Evolutionary conservation across 2,329 filamentous ascomycete genomes (phyloP).

Genomic region (Fusarium sp.): DNA sequence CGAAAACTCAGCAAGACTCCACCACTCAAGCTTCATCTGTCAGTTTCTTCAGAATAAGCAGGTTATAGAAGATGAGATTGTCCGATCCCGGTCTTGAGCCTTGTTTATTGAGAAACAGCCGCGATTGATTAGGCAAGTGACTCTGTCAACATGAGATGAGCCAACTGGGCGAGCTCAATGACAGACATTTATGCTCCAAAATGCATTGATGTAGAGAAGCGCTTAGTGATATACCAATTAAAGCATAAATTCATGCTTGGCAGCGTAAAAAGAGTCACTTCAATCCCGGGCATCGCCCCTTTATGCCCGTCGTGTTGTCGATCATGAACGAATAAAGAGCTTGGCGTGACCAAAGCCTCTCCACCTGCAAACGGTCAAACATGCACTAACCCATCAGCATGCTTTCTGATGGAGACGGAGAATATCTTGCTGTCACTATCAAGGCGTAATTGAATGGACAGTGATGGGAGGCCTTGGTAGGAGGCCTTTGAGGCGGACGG

Average conservation of each 20-base stretch:
- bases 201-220: not conserved
- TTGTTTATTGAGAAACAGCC: conserved; percentile 9
- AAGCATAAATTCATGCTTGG: conserved; percentile 16
- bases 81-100: not conserved
- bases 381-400: not conserved
- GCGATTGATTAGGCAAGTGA: conserved; percentile 8
- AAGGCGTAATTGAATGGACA: not conserved
- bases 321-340: conserved; percentile 22
- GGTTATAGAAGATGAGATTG: not conserved
- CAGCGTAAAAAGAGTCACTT: not conserved
- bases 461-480: conserved; percentile 18
- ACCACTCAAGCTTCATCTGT: conserved; percentile 17
- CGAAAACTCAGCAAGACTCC: not conserved
- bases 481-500: not conserved
- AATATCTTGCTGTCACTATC: not conserved
- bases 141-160: conserved; percentile 1
- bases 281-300: conserved; percentile 6
- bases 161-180: conserved; percentile 36
- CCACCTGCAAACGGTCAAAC: not conserved
- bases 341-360: conserved; percentile 24
- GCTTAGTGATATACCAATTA: not conserved
- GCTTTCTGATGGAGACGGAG: not conserved
- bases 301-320: conserved; percentile 24
- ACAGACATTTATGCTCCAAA: conserved; percentile 20
- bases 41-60: not conserved